Base-by-base conservation (phyloP, 2,329 filamentous ascomycete genomes). In the Aspergillus hortae region DNA sequence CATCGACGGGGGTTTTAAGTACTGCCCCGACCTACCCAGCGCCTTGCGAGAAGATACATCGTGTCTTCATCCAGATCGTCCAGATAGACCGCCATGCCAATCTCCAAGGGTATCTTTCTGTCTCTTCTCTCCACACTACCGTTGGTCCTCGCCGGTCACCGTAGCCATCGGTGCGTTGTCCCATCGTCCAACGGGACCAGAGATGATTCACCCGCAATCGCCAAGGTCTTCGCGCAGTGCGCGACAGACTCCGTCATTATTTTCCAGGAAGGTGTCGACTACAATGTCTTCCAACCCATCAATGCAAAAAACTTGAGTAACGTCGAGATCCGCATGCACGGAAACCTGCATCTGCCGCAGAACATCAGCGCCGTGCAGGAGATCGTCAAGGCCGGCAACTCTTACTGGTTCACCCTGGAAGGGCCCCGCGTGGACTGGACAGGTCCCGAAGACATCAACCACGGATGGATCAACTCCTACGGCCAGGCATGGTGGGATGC, bases 401-500 rank as follows among this genome's bases (percentile, higher is more conserved):
- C 63, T 2, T 51, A 58, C 41, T 77, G 74, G 74, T 73, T 75
- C 50, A 61, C 59, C 2, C 62, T 77, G 14, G 52, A 50, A 4
- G 62, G 62, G 1, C 58, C 61, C 11, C 46, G 46, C 3, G 55
- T 64, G 33, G 61, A 63, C 44, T 63, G 41, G 47, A 60, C 64
- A 6, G 72, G 72, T 4, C 68, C 69, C 1, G 51, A 59, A 6
- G 66, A 74, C 51, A 61, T 72, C 36, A 64, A 65, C 32, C 61
- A 64, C n/a, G 73, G 74, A 48, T 77, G 74, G 73, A 75, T 77
- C 54, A 67, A 75, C 50, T 75, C 71, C 2, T 73, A 76, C 46
- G 74, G 74, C 21, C 74, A 77, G 56, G 63, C 65, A 1, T 77
- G 75, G 75, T 77, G 74, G 74, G 73, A 76, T 48, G 64, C 68